Base-by-base conservation (phyloP, 306 rosid species). In the Vigna angularis region DNA sequence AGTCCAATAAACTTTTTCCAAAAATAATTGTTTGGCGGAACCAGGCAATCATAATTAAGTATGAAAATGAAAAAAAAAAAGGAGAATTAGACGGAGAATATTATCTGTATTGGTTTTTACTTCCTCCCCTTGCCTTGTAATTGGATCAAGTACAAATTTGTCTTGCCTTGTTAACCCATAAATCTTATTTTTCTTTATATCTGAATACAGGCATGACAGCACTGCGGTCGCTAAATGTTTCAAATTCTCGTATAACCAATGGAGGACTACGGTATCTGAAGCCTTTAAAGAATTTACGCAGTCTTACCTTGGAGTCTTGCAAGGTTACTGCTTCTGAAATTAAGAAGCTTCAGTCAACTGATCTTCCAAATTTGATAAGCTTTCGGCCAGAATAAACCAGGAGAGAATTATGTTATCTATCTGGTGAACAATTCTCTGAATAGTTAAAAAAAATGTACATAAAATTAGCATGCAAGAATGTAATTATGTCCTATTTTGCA, bases 291-390 rank as follows among this genome's bases (percentile, higher is more conserved):
- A 92, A 86, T 83, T 77, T 95, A 49, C 87, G 92, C 80, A 82
- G 88, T 66, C 87, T 96, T 66, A 84, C 96, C 5, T 83, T 96
- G 85, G 99, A 93, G 82, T 83, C 91, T 49, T 96, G 98, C 90
- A 89, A 88, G 88, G 99, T 96, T 32, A 84, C 90, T 61, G 93
- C 87, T 24, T 63, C 86, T 66, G 96, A 93, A 68, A 89, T 93
- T 53, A 93, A 86, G 89, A 91, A 86, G 92, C 93, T 93, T 81
- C 99, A 88, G 81, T 84, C 66, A 32, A 76, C 83, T 32, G 86
- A 89, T 83, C 99, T 96, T 75, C 98, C 93, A 30, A 85, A 93
- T 79, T 84, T 95, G 76, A 85, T 93, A 36, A 91, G 87, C 90
- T 93, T 88, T 88, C 91, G 98, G 24, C 97, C 99, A 7, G 96